Base-by-base conservation (phyloP, 73 alveolate genomes). In the Paramecium caudatum region DNA sequence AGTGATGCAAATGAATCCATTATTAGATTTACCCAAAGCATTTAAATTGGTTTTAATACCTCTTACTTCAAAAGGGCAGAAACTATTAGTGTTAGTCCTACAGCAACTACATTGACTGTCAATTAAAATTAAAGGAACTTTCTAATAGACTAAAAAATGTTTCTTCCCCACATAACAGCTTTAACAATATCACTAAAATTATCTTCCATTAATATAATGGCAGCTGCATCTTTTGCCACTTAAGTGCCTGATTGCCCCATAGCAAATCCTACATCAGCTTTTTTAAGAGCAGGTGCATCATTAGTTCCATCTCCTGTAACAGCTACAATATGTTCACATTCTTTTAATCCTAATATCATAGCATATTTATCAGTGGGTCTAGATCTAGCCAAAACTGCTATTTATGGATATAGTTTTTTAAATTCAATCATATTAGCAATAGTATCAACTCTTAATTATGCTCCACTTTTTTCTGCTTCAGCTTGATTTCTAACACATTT, bases 221-320 rank as follows among this genome's bases (percentile, higher is more conserved):
- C 99, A 30, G 99, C 94, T 30, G 99, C 99, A 74, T 98, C 99
- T 82, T 98, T 98, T 8, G 99, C 99, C 30, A 98, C 97, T 92
- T 97, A 98, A 15, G 99, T 98, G 21, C 99, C 99, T 46, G 99
- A 95, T 12, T 91, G 93, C 27, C 97, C 97, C 98, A 96, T 95
- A 10, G 98, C 97, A 90, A 96, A 95, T 16, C 99, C 99, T 8
- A 97, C 97, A 94, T 97, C 99, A 47, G 98, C 94, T 90, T 95
- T 94, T 21, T 91, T 94, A 32, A 96, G 82, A 45, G 98, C 99
- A 46, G 98, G 98, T n/a, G 98, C 98, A 91, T 97, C 99, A 93
- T 94, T 95, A 0, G 98, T 95, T 39, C 98, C 98, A 85, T 96
- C 98, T 3, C 99, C 99, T 13, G 99, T 97, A 30, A 97, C 99